Evolutionary conservation across 2,329 filamentous ascomycete genomes (phyloP), one percentile per base, ranked within the genome.

Genomic region (Drechslerella dactyloides): DNA sequence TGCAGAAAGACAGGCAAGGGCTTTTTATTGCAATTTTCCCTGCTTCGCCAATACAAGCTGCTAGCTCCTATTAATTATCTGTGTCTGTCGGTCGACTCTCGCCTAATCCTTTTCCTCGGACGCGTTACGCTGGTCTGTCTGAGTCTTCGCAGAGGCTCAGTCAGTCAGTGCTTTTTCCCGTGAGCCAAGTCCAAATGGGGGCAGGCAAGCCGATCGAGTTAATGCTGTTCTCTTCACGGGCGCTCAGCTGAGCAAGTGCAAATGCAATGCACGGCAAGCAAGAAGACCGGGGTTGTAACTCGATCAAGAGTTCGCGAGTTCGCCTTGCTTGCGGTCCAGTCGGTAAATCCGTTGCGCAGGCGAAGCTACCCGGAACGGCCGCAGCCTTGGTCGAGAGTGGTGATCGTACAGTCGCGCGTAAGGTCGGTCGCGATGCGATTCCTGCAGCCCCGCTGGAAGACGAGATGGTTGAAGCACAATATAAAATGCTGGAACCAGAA

Each of bases 161-260:
- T 33, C 27, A 33, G 27, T 3, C 27, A 48, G 44, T 48, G 50
- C 50, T 53, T 72, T 72, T 72, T 72, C 64, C 66, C 68, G 60
- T 65, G 61, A 37, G 42, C 60, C 54, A 61, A 72, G 60, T 57
- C 68, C 68, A 40, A 65, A 72, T 59, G 60, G 64, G 60, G 68
- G 60, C 60, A 65, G 68, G 55, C 55, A 72, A 72, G 55, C 68
- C 68, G 68, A 72, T 65, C 68, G 48, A 72, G 66, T 70, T 70
- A 72, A 72, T 64, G 60, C 60, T 65, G 60, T 65, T 30, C 13
- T 30, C 10, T 53, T 60, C 52, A 50, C 37, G 40, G 19, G 55
- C 64, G 68, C 68, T 72, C 68, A 72, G 68, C 68, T 72, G 68
- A 72, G 68, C 50, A 53, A 33, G 24, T 30, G 30, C 50, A 53